Evolutionary conservation across 2,329 filamentous ascomycete genomes (phyloP).

Genomic region (Venturia oleaginea): DNA sequence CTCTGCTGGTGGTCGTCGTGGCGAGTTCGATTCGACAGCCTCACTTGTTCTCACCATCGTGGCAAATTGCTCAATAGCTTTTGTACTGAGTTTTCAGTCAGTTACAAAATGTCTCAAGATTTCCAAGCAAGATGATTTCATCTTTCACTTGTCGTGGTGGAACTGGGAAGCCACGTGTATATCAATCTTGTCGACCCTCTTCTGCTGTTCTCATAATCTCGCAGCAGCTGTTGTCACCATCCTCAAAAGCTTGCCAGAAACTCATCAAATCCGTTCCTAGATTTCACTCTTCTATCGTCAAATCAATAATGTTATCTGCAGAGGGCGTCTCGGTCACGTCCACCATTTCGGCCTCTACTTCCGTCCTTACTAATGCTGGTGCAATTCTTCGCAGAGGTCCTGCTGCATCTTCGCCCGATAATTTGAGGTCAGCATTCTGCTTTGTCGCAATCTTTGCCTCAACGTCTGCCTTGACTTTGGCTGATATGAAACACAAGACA

Average conservation of each 20-base stretch:
- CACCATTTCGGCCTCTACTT: not conserved
- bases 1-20: not conserved
- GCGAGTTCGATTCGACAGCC: not conserved
- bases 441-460: no score
- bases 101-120: not conserved
- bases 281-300: not conserved
- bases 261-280: not conserved
- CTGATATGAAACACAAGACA: not conserved
- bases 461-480: not conserved
- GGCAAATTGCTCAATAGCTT: not conserved
- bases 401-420: no score
- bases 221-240: not conserved
- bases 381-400: no score
- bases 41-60: not conserved
- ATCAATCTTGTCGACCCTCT: not conserved
- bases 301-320: not conserved
- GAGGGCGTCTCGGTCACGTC: not conserved
- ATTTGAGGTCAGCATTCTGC: no score
- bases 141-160: not conserved
- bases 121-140: not conserved
- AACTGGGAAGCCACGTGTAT: not conserved
- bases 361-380: not conserved
- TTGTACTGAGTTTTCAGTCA: not conserved
- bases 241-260: not conserved
- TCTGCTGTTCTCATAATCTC: not conserved